A percentile compares a stretch with the other conserved stretches of the same genome.
These are phyloP conservation scores for Acer negundo DNA, from an alignment of 345 rosid genomes.

Conservation along the genomic window DNA sequence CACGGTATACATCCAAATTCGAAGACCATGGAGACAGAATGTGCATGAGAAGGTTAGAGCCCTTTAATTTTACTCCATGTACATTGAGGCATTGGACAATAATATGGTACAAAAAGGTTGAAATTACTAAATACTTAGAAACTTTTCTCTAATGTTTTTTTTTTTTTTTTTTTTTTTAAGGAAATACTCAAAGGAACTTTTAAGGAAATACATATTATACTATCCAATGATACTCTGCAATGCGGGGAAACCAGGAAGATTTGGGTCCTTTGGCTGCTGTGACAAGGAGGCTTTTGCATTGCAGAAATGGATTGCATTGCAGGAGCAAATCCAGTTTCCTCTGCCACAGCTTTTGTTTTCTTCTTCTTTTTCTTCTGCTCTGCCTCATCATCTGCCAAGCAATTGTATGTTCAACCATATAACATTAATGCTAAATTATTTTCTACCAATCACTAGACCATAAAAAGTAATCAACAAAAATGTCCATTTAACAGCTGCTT, in stretches of 20 bases:
- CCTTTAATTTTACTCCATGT: neutral
- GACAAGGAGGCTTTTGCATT: neutral
- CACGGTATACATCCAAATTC: neutral
- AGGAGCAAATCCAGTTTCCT: conserved; percentile 42
- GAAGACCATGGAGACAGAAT: neutral
- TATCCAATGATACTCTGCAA: neutral
- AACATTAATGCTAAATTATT: neutral
- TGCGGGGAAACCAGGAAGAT: neutral
- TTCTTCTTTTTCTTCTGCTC: conserved; percentile 75
- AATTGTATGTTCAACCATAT: conserved; percentile 20
- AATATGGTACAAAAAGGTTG: neutral
- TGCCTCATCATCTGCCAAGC: conserved; percentile 61
- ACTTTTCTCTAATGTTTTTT: no score
- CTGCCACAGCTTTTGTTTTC: conserved; percentile 51
- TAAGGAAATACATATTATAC: neutral
- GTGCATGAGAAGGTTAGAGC: neutral
- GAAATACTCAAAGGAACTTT: neutral
- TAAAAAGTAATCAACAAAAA: neutral
- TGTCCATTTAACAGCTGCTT: no score
- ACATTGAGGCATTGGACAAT: neutral
- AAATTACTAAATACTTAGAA: neutral
- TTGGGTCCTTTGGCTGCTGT: neutral
- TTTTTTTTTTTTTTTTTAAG: no score
- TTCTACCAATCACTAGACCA: neutral
- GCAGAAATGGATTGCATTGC: conserved; percentile 45